Percentiles rank a stretch among this genome's conserved stretches.
phyloP scores from a whole-genome alignment of 169 alveolate genomes.

The Cryptosporidium sp. region DNA sequence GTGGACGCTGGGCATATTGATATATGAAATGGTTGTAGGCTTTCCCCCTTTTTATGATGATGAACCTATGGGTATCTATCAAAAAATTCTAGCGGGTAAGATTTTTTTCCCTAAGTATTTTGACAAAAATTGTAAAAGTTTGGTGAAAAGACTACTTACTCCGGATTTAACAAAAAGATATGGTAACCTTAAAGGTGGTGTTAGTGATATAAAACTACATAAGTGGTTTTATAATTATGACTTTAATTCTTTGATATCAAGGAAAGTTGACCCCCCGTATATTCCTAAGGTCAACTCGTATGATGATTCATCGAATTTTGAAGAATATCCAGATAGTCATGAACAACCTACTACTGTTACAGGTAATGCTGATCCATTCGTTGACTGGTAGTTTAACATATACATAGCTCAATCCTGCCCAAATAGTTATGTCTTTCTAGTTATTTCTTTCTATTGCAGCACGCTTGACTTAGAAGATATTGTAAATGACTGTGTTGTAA shows the following conservation, averaged over 20 bases:
- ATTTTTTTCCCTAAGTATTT: conserved; percentile 93
- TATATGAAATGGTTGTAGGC: conserved; percentile 98
- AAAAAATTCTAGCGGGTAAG: conserved; percentile 95
- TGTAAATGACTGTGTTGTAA: background rate
- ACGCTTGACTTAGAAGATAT: background rate
- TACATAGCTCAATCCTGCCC: background rate
- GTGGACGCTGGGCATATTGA: conserved; percentile 98
- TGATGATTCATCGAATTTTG: conserved; percentile 86
- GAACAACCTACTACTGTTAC: conserved; percentile 86
- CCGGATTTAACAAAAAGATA: conserved; percentile 94
- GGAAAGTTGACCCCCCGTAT: conserved; percentile 88
- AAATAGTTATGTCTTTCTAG: background rate
- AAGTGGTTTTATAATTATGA: conserved; percentile 89
- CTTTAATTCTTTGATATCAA: conserved; percentile 84
- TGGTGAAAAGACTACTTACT: conserved; percentile 92
- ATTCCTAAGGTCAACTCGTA: conserved; percentile 83
- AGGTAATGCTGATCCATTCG: conserved; percentile 88
- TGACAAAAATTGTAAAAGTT: conserved; percentile 89
- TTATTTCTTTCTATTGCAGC: background rate
- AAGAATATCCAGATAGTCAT: conserved; percentile 88
- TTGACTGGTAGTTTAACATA: conserved; percentile 84
- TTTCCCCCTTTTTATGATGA: conserved; percentile 98
- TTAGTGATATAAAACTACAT: conserved; percentile 91
- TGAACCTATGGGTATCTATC: conserved; percentile 97
- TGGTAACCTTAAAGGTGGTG: conserved; percentile 95